Base-by-base conservation (phyloP, 805 yeast genomes). In the Monosporozyma yasuniensis region DNA sequence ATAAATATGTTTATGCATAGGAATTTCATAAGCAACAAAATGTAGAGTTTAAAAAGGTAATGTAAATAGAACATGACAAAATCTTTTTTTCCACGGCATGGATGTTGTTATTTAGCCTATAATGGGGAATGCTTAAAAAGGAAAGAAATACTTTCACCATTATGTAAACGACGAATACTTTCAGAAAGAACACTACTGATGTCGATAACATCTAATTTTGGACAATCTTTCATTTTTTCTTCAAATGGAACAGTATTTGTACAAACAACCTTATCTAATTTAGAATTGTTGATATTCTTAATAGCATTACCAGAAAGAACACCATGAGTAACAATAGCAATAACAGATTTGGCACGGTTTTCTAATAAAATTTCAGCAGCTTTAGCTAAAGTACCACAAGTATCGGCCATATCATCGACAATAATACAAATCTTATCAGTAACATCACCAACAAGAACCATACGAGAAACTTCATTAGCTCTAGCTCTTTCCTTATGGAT, bases 321-420 rank as follows among this genome's bases (percentile, higher is more conserved):
- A 53, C 93, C 95, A 64, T 85, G 95, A 2, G 93, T 85, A 16
- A 85, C 89, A 54, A 86, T 83, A 30, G 93, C 91, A 59, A 86
- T 78, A 38, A 86, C 93, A 50, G 80, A 74, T 59, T 79, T 72
- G 44, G 91, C 93, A 32, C 77, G 76, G 59, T 84, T 81, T 25
- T 78, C 81, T 52, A 85, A 63, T 49, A 86, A 71, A 12, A 83
- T 79, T 54, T 86, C 91, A 21, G 89, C 87, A 37, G 93, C 93
- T 67, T 85, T 86, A 48, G 83, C 86, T 55, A 86, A 70, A 18
- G 95, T 86, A 54, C 93, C 95, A 70, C 95, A 86, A 19, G 95
- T 86, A 65, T 86, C 95, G 44, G 93, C 93, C 89, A 86, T 86
- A 66, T 86, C 95, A 69, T 86, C 95, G 43, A 86, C 87, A 58